These are phyloP conservation scores for Colletotrichum somersetense DNA, from an alignment of 2,329 filamentous ascomycete species.

Conservation along the genomic window DNA sequence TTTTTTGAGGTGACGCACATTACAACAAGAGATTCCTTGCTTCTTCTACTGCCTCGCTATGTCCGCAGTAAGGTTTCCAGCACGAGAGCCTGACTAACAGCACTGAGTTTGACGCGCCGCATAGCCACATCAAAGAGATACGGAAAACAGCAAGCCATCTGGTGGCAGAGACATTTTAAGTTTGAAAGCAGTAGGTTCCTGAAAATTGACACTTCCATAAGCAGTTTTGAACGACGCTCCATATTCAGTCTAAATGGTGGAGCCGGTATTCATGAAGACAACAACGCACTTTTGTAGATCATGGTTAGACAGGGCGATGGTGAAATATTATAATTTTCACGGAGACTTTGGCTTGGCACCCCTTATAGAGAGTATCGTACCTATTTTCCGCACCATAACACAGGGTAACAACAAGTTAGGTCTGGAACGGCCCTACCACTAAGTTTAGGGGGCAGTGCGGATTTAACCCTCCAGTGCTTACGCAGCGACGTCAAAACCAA, in stretches of 20 bases:
- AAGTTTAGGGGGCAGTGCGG: too few relatives aligned
- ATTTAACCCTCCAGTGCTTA: slow-evolving; percentile 1
- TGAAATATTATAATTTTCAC: too few relatives aligned
- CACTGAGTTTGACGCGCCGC: too few relatives aligned
- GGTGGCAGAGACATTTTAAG: not conserved
- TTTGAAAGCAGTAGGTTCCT: not conserved
- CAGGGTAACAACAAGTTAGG: not conserved
- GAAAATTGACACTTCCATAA: too few relatives aligned
- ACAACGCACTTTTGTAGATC: not conserved
- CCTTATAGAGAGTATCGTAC: too few relatives aligned
- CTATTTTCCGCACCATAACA: not conserved
- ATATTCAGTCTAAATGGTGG: too few relatives aligned
- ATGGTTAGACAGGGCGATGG: not conserved
- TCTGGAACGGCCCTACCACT: too few relatives aligned
- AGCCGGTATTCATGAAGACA: too few relatives aligned
- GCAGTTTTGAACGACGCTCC: not conserved
- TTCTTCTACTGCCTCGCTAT: too few relatives aligned
- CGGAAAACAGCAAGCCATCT: not conserved
- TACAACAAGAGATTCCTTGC: not conserved
- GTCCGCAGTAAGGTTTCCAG: not conserved
- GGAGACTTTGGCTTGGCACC: not conserved
- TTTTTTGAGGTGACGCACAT: not conserved
- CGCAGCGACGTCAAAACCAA: not conserved
- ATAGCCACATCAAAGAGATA: not conserved
- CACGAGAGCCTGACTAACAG: not conserved